Conservation (phyloP, 495 filamentous ascomycete genomes). For the Penicillium robsamsonii region DNA sequence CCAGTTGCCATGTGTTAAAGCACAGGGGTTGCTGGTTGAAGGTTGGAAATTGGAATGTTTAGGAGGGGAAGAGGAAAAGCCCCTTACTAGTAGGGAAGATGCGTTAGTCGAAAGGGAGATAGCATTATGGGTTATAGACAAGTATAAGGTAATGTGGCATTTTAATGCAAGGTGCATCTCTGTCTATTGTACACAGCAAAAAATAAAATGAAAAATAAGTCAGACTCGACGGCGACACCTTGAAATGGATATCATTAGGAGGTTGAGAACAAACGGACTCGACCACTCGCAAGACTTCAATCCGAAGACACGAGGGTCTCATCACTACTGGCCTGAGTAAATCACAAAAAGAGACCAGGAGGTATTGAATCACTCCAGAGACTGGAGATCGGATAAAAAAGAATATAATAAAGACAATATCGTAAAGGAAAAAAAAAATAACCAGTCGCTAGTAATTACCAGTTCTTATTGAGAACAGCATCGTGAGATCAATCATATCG, state of each 20-base stretch:
- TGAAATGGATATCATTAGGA: conserved; percentile 6
- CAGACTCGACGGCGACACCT: not conserved
- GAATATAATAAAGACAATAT: conserved; percentile 9
- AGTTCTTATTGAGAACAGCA: conserved; percentile 7
- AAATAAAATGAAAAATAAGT: not conserved
- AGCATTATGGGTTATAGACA: not conserved
- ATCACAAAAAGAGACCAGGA: conserved; percentile 12
- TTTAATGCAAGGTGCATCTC: not conserved
- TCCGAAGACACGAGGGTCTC: not conserved
- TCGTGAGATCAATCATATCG: conserved; percentile 11
- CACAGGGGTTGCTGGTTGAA: too few relatives aligned
- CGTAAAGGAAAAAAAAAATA: not conserved
- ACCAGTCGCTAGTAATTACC: not conserved
- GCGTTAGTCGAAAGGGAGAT: not conserved
- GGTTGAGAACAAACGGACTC: not conserved
- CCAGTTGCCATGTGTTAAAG: too few relatives aligned
- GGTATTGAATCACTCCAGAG: conserved; percentile 7
- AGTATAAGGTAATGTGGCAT: not conserved
- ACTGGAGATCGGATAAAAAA: not conserved
- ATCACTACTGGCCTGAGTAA: conserved; percentile 6
- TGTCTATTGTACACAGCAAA: not conserved
- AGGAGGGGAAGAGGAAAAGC: too few relatives aligned
- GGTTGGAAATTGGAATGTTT: too few relatives aligned
- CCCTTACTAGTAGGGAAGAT: too few relatives aligned
- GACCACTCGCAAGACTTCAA: conserved; percentile 4